These are phyloP conservation scores for Aspergillus olivimuriae DNA, from an alignment of 495 filamentous ascomycete genomes.

Conservation along the genomic window DNA sequence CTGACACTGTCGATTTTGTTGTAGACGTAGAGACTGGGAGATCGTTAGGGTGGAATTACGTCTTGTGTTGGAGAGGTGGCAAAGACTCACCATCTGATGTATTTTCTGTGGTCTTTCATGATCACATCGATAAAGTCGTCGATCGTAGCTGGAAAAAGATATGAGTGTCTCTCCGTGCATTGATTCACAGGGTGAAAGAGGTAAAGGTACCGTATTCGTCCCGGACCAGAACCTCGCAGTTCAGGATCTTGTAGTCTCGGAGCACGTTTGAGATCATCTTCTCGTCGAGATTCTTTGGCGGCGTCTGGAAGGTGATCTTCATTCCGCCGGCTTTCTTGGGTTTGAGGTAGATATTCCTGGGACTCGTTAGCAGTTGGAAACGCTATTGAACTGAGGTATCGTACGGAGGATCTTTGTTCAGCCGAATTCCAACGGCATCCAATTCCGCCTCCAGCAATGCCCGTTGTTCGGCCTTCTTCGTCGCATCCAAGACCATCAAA, in stretches of 20 bases:
- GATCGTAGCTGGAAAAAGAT: constrained; percentile 61
- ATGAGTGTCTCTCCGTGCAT: constrained; percentile 4
- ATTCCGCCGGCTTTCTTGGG: constrained; percentile 93
- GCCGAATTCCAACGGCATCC: constrained; percentile 90
- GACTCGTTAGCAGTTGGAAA: constrained; percentile 10
- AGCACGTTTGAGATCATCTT: constrained; percentile 97
- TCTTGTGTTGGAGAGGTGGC: too few species aligned
- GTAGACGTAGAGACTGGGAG: constrained; percentile 85
- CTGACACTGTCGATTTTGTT: constrained; percentile 99
- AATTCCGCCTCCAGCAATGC: constrained; percentile 86
- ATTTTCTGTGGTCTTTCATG: constrained; percentile 97
- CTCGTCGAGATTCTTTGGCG: constrained; percentile 88
- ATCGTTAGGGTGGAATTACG: constrained; percentile 6
- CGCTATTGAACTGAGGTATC: constrained; percentile 13
- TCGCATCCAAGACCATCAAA: constrained; percentile 95
- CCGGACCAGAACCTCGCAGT: constrained; percentile 91
- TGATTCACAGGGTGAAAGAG: background rate
- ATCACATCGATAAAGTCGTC: constrained; percentile 99
- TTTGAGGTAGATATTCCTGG: constrained; percentile 97
- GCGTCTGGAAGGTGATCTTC: constrained; percentile 92
- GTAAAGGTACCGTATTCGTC: constrained; percentile 68
- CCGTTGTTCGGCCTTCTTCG: constrained; percentile 92
- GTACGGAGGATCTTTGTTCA: constrained; percentile 90
- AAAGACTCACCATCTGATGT: constrained; percentile 66
- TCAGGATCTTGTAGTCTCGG: constrained; percentile 97